These are phyloP conservation scores for Pulveroboletus frians DNA, from an alignment of 768 basidiomycete genomes.

Conservation along the genomic window DNA sequence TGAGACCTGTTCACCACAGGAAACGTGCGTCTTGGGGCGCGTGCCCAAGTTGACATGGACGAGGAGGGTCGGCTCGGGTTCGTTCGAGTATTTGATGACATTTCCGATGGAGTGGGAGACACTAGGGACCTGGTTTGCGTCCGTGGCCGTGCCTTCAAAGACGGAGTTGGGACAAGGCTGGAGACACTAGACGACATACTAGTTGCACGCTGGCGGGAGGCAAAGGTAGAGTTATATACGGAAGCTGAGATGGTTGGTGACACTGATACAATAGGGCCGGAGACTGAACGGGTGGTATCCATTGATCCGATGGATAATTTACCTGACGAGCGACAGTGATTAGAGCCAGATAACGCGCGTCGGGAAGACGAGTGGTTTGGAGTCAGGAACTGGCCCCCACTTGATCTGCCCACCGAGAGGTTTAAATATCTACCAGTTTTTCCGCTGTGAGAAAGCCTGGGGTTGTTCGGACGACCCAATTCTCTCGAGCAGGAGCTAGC, in stretches of 20 bases:
- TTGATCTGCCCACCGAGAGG: constrained; percentile 28
- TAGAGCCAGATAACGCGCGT: constrained; percentile 46
- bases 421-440: constrained; percentile 28
- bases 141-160: constrained; percentile 34
- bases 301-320: constrained; percentile 43
- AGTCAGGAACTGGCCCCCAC: constrained; percentile 39
- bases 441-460: constrained; percentile 14
- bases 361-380: constrained; percentile 44
- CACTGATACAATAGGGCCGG: constrained; percentile 54
- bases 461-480: constrained; percentile 12
- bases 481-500: constrained; percentile 20
- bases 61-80: constrained; percentile 38
- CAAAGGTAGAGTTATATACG: constrained; percentile 61
- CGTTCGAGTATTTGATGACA: constrained; percentile 47
- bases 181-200: constrained; percentile 51
- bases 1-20: constrained; percentile 38
- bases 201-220: constrained; percentile 78
- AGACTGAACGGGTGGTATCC: constrained; percentile 58
- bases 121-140: constrained; percentile 41
- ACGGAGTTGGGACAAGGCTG: constrained; percentile 29
- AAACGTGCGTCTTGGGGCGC: constrained; percentile 62
- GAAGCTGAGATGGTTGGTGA: constrained; percentile 29
- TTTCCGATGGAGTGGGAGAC: constrained; percentile 64
- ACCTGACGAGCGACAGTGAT: constrained; percentile 50
- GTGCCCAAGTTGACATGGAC: constrained; percentile 61